Evolutionary conservation across 2,329 filamentous ascomycete genomes (phyloP), one percentile per base, ranked within the genome.

Genomic region (Aspergillus aculeatus): DNA sequence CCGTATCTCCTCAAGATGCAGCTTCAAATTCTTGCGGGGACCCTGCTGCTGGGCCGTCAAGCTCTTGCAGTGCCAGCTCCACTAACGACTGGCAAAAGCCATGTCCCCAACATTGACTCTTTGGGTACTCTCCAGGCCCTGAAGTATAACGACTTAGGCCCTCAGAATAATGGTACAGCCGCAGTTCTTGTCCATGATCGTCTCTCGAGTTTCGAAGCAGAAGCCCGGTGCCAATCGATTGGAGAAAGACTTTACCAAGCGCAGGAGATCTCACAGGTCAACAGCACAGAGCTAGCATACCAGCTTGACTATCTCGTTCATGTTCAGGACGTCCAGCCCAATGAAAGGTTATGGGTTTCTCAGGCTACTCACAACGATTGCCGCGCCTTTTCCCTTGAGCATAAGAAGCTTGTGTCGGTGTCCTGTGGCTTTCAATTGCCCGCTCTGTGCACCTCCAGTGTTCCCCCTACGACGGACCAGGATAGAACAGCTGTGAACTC

Each of bases 101-200:
- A n/a, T 44, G 14, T 48, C 12, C 59, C 58, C 23, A 48, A 32
- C 32, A 57, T 61, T 21, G 52, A 32, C 41, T 64, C 67, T 14
- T 57, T 66, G 29, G 64, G 66, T 2, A 61, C 60, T 31, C 65
- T 70, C 3, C 68, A 66, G 31, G 51, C 61, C 11, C 49, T 70
- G 50, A 66, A 70, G 23, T 70, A 70, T 59, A 70, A 70, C 57
- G 62, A 70, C 38, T 49, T 70, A 16, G 63, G 59, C 19, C 55
- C 68, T 2, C 56, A 62, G 23, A 70, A 70, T 47, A 70, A 70
- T 35, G 68, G 68, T 4, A 69, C 65, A 5, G 60, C 68, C 2
- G 68, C 66, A 10, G 58, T 70, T 3, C 51, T 70, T 12, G 63
- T 65, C 7, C 52, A 68, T 19, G 57, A 64, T 35, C 51, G 19